Percentiles rank a stretch among this genome's conserved stretches.
These are phyloP conservation scores for Aspergillus kassunensis DNA, from an alignment of 495 filamentous ascomycete genomes.

Conservation along the genomic window DNA sequence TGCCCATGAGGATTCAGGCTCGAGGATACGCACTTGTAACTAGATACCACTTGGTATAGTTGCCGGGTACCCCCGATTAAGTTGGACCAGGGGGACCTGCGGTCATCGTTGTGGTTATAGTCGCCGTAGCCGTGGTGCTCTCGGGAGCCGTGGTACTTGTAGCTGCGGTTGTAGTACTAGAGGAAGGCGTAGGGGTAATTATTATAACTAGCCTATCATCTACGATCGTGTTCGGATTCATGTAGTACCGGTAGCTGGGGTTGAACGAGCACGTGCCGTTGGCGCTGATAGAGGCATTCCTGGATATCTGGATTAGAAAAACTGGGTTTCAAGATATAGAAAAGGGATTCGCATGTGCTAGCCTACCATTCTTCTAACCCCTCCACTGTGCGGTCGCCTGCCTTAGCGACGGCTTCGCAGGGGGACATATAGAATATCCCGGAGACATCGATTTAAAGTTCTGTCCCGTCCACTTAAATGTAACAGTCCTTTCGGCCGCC, in stretches of 20 bases:
- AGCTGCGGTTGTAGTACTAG: too few relatives aligned
- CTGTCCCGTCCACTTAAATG: background rate
- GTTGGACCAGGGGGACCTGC: conserved; percentile 15
- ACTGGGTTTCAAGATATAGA: background rate
- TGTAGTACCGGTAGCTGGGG: conserved; percentile 7
- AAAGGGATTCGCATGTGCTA: background rate
- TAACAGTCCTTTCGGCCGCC: conserved; percentile 9
- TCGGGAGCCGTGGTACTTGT: background rate
- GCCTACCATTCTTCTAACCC: background rate
- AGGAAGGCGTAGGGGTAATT: too few relatives aligned
- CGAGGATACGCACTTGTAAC: conserved; percentile 4
- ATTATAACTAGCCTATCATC: too few relatives aligned
- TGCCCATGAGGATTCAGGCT: background rate
- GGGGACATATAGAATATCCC: background rate
- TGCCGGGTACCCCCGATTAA: conserved; percentile 11
- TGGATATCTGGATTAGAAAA: background rate
- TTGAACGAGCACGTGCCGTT: conserved; percentile 6
- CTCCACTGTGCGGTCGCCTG: background rate
- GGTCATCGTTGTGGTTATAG: conserved; percentile 4
- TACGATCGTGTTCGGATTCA: background rate
- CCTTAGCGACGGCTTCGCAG: conserved; percentile 4
- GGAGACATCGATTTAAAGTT: conserved; percentile 2
- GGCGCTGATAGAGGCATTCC: conserved; percentile 9
- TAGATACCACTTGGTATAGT: conserved; percentile 20
- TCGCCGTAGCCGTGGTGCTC: conserved; percentile 7